Conservation (phyloP, 2,329 filamentous ascomycete species). For the Ophiostoma angusticollis region DNA sequence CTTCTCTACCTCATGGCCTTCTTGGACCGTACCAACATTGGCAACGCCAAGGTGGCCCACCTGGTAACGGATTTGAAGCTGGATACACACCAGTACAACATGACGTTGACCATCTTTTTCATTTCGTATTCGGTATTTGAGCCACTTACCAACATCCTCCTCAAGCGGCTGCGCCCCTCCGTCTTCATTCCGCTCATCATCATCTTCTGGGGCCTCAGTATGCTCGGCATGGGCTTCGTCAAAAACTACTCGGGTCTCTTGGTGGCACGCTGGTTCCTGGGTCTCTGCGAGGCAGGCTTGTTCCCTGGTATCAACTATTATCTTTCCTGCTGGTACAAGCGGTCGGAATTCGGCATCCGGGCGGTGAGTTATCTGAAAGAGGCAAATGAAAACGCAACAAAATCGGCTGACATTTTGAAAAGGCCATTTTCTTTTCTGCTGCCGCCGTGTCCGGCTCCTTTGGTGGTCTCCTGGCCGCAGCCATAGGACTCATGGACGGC, state of each 20-base stretch:
- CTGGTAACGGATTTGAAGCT: slow-evolving; percentile 46
- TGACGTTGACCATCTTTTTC: slow-evolving; percentile 72
- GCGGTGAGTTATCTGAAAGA: too few relatives aligned
- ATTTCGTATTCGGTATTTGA: slow-evolving; percentile 73
- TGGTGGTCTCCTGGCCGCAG: slow-evolving; percentile 56
- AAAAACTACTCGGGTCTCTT: slow-evolving; percentile 51
- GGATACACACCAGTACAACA: slow-evolving; percentile 54
- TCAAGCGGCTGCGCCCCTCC: slow-evolving; percentile 64
- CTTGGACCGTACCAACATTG: slow-evolving; percentile 66
- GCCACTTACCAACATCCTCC: slow-evolving; percentile 62
- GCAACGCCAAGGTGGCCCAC: slow-evolving; percentile 50
- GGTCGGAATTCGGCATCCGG: slow-evolving; percentile 61
- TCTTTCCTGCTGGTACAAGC: slow-evolving; percentile 66
- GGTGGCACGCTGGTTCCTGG: slow-evolving; percentile 58
- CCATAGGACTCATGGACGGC: slow-evolving; percentile 53
- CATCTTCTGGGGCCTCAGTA: slow-evolving; percentile 52
- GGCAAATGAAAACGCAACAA: too few relatives aligned
- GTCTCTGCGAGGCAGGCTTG: slow-evolving; percentile 60
- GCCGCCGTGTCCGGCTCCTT: slow-evolving; percentile 65
- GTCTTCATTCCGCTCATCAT: slow-evolving; percentile 76
- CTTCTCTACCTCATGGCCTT: slow-evolving; percentile 65
- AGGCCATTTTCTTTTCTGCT: slow-evolving; percentile 66
- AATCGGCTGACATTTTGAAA: too few relatives aligned
- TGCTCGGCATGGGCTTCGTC: slow-evolving; percentile 58
- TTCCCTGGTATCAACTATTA: slow-evolving; percentile 60